Evolutionary conservation across 495 filamentous ascomycete species (phyloP).

Genomic region (Massariosphaeria phaeospora): DNA sequence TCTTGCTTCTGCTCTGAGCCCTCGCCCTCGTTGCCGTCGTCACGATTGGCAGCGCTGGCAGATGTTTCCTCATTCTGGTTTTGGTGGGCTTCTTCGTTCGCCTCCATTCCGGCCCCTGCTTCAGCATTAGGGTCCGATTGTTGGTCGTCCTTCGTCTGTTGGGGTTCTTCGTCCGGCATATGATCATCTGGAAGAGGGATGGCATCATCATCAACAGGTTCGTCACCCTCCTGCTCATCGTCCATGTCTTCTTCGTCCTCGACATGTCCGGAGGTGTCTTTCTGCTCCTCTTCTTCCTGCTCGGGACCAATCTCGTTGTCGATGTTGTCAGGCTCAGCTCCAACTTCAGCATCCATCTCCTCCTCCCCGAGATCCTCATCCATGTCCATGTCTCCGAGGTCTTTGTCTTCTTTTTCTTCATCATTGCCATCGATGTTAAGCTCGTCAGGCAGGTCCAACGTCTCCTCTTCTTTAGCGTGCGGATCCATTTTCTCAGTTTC

Average conservation of each 20-base stretch:
- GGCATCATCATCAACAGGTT: slow-evolving; percentile 37
- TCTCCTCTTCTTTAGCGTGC: slow-evolving; percentile 67
- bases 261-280: slow-evolving; percentile 43
- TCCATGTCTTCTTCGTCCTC: slow-evolving; percentile 42
- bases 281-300: slow-evolving; percentile 44
- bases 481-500: slow-evolving; percentile 61
- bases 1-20: slow-evolving; percentile 27
- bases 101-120: slow-evolving; percentile 25
- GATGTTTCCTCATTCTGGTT: slow-evolving; percentile 26
- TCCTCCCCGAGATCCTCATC: slow-evolving; percentile 52
- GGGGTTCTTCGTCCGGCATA: slow-evolving; percentile 8
- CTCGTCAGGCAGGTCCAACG: slow-evolving; percentile 62
- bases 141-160: slow-evolving; percentile 11
- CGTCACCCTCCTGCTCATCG: slow-evolving; percentile 39
- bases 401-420: slow-evolving; percentile 24
- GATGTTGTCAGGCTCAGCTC: slow-evolving; percentile 20
- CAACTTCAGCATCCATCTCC: slow-evolving; percentile 33
- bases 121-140: slow-evolving; percentile 26
- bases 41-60: slow-evolving; percentile 25
- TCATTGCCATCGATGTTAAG: slow-evolving; percentile 60
- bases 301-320: slow-evolving; percentile 55
- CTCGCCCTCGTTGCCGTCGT: slow-evolving; percentile 31
- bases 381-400: slow-evolving; percentile 52
- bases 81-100: slow-evolving; percentile 28
- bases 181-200: slow-evolving; percentile 33